Evolutionary conservation across 2,329 filamentous ascomycete genomes (phyloP), one percentile per base, ranked within the genome.

Genomic region (Fusarium circinatum): DNA sequence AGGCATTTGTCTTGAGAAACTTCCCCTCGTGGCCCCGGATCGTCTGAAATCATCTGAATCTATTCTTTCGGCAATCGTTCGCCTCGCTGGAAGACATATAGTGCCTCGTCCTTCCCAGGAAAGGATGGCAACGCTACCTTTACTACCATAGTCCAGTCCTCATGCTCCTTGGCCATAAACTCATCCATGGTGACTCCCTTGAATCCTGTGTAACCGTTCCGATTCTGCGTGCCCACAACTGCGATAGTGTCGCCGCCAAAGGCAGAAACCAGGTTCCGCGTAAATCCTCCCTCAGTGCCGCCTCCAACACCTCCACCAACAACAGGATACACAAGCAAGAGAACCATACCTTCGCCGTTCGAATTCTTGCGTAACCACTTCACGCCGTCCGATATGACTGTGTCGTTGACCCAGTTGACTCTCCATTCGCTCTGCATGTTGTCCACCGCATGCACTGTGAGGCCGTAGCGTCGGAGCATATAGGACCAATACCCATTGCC

Each of bases 401-500:
- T 94, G 80, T 94, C 92, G 18, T 81, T 79, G 15, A 94, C 85
- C 92, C 92, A 95, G 73, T 85, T 87, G 2, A 89, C 90, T 56
- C 93, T 86, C 88, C 92, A 95, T 75, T 88, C 87, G 73, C 88
- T 91, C 77, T 91, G 86, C 76, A 88, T 89, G 78, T 89, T 93
- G 80, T 95, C 93, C 14, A 94, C 86, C 3, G 92, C 85, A 26
- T 85, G 82, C 3, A 90, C 88, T 11, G 83, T 81, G 39, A 89
- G 79, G 26, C 89, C 87, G 75, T 90, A 87, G 30, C 85, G 81
- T 6, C 92, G 87, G 18, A 94, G 87, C 89, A 93, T 90, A 70
- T 90, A 92, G 13, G 89, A 88, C 92, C 92, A 95, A 83, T 94
- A 95, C 17, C 92, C 93, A 78, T 92, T 93, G 5, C 93, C 93